Conservation (phyloP, 371 early-diverging fungal species). For the Batkoa obscura region DNA sequence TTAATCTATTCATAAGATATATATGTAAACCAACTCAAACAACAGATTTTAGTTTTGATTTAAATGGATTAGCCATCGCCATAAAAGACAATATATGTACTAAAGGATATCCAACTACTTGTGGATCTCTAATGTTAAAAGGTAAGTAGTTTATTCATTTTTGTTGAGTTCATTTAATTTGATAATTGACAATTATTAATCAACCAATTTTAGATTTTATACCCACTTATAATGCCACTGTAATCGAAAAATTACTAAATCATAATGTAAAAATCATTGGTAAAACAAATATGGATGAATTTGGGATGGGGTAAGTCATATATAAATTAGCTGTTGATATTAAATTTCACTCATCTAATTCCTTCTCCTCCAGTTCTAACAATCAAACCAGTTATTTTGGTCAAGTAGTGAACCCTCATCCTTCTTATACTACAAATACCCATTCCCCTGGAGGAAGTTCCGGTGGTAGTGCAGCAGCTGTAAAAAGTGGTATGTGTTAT, state of each 20-base stretch:
- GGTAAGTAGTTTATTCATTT: slow-evolving; percentile 12
- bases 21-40: no score
- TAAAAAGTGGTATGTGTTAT: slow-evolving; percentile 51
- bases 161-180: no score
- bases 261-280: slow-evolving; percentile 58
- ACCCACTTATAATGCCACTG: slow-evolving; percentile 28
- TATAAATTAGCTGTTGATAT: not conserved
- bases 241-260: slow-evolving; percentile 29
- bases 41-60: not conserved
- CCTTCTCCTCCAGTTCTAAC: not conserved
- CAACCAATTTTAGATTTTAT: no score
- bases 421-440: no score
- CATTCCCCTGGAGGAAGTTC: slow-evolving; percentile 67
- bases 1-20: no score
- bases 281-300: slow-evolving; percentile 92
- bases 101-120: slow-evolving; percentile 32
- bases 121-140: slow-evolving; percentile 40
- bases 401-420: no score
- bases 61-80: slow-evolving; percentile 40
- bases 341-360: not conserved
- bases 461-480: slow-evolving; percentile 85
- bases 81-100: slow-evolving; percentile 61
- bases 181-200: no score
- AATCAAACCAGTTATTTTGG: no score
- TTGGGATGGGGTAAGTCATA: slow-evolving; percentile 77